Evolutionary conservation across 2,329 filamentous ascomycete species (phyloP).

Genomic region (Pseudogymnoascus sp.): DNA sequence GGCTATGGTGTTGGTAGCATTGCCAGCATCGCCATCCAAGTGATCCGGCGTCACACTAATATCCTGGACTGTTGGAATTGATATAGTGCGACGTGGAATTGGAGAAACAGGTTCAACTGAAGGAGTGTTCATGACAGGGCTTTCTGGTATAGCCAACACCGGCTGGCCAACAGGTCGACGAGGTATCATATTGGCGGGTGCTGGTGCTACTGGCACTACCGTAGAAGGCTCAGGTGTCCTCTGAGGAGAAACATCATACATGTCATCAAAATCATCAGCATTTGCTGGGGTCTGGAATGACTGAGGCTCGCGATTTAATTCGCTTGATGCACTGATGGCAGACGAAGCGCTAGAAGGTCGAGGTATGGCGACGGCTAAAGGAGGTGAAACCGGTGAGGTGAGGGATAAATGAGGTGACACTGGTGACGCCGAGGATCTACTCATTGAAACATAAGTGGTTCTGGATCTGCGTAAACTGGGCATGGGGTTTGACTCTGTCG

Average conservation of each 20-base stretch:
- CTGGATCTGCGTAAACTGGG: background rate
- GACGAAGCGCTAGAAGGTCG: background rate
- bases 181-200: background rate
- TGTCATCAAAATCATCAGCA: constrained; percentile 22
- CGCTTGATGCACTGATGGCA: background rate
- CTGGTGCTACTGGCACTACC: background rate
- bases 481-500: background rate
- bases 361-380: background rate
- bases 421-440: background rate
- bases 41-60: background rate
- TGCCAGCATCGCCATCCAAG: background rate
- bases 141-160: background rate
- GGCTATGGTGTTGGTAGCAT: background rate
- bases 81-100: background rate
- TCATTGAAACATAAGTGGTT: background rate
- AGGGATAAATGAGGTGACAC: background rate
- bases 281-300: background rate
- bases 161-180: constrained; percentile 3
- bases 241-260: constrained; percentile 29
- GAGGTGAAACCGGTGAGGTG: background rate
- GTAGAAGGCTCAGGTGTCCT: constrained; percentile 20
- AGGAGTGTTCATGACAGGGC: background rate
- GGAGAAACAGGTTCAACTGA: background rate
- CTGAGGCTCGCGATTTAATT: background rate
- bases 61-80: background rate